These are phyloP conservation scores for Dysphania ambrosioides DNA, from an alignment of 148 eudicot species.

Conservation along the genomic window DNA sequence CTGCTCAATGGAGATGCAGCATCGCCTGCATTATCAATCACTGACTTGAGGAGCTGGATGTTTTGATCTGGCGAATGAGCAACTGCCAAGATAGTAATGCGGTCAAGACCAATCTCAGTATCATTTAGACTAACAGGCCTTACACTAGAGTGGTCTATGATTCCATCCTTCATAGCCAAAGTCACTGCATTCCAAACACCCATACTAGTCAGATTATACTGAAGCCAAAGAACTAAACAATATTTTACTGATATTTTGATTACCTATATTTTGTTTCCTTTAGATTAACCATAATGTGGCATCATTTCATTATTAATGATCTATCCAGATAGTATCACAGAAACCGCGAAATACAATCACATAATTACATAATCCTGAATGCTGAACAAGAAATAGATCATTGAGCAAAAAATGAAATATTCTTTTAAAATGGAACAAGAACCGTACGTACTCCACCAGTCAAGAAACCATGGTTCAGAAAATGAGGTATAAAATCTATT, in stretches of 20 bases:
- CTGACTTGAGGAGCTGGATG: constrained; percentile 6
- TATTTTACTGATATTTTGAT: background rate
- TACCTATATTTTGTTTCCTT: too few relatives aligned
- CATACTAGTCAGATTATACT: background rate
- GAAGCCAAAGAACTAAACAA: background rate
- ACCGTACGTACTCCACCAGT: background rate
- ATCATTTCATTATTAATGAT: too few relatives aligned
- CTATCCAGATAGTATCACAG: too few relatives aligned
- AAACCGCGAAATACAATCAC: too few relatives aligned
- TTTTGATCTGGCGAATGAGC: constrained; percentile 15
- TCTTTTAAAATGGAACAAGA: too few relatives aligned
- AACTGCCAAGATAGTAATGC: constrained; percentile 24
- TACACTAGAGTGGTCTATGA: background rate
- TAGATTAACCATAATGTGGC: too few relatives aligned
- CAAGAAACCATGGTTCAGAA: background rate
- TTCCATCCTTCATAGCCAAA: constrained; percentile 43
- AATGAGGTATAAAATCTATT: background rate
- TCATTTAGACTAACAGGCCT: constrained; percentile 5
- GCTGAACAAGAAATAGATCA: too few relatives aligned
- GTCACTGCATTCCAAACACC: constrained; percentile 30
- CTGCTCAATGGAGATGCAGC: background rate
- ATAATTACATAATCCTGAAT: too few relatives aligned
- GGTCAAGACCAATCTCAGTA: background rate
- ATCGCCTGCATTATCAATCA: background rate
- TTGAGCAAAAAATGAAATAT: too few relatives aligned